A percentile compares a stretch with the other conserved stretches of the same genome.
Evolutionary conservation across 1,284 basidiomycete species (phyloP).

Genomic region (Malassezia sp.): DNA sequence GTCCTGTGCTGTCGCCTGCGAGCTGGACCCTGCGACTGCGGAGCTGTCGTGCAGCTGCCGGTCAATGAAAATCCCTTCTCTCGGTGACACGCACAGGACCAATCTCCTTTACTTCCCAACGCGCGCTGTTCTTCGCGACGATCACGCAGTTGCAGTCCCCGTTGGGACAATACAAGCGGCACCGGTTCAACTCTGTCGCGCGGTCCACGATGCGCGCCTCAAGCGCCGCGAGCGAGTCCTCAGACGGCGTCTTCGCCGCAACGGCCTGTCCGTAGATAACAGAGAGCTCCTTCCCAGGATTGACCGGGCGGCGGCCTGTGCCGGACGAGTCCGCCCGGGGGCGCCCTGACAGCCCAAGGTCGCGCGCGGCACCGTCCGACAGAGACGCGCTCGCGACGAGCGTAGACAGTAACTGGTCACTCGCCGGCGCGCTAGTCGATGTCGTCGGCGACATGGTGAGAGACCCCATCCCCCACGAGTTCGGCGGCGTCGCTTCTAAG

Average conservation of each 20-base stretch:
- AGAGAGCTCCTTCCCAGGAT: conserved; percentile 21
- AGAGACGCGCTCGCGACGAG: conserved; percentile 2
- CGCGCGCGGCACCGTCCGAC: conserved; percentile 9
- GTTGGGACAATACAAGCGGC: conserved; percentile 38
- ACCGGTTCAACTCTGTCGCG: conserved; percentile 26
- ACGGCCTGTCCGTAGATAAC: conserved; percentile 40
- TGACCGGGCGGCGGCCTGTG: conserved; percentile 3
- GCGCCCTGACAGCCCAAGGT: conserved; percentile 5
- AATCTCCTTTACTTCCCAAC: conserved; percentile 33
- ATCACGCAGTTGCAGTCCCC: conserved; percentile 38
- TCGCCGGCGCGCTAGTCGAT: neutral
- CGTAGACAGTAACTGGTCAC: conserved; percentile 5
- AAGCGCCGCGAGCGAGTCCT: conserved; percentile 36
- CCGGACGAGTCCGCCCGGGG: too few relatives aligned
- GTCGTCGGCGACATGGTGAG: neutral
- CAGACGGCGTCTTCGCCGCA: conserved; percentile 39
- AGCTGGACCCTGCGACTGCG: too few relatives aligned
- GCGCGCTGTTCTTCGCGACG: conserved; percentile 24
- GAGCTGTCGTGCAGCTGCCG: too few relatives aligned
- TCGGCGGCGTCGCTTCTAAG: neutral
- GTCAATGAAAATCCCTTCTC: too few relatives aligned
- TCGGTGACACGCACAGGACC: too few relatives aligned
- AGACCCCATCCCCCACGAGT: neutral
- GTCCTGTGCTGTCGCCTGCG: too few relatives aligned
- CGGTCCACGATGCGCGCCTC: conserved; percentile 40